Evolutionary conservation across 2,329 filamentous ascomycete genomes (phyloP), one percentile per base, ranked within the genome.

Genomic region (Apiospora sp.): DNA sequence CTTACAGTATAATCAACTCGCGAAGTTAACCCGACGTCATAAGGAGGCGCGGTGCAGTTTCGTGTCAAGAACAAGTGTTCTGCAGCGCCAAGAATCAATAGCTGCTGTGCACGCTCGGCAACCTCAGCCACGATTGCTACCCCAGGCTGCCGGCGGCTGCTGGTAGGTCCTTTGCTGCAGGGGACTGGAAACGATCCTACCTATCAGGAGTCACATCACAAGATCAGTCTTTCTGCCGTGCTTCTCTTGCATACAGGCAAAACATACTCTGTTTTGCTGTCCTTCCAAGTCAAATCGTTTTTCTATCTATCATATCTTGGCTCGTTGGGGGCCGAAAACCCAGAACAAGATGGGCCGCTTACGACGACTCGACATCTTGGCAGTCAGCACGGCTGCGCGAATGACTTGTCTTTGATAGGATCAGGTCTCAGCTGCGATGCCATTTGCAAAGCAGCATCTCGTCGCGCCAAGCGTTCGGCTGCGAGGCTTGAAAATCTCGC

Each of bases 81-180:
- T 64, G 58, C 58, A 64, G 58, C 34, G 58, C 54, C 30, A 61
- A 61, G 54, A 61, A 37, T 61, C 54, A 61, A 61, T 61, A 61
- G 54, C 16, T 34, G 14, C 7, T 10, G 51, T 7, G n/a, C 27
- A 30, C 27, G 16, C 22, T 61, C 54, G 16, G 30, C 30, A 34
- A 19, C 54, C 14, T 61, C 54, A 61, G 54, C 54, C 54, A 61
- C 54, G 30, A 37, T 61, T 61, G 7, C 54, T 34, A 37, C 54
- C 30, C 49, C 49, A 49, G 46, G 24, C 24, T 54, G 22, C 46
- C 16, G 46, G 16, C 19, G 46, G 46, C 22, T 27, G 12, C 6
- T 54, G 13, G 5, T 61, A 37, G 54, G 54, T 27, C 30, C 54
- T 61, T 61, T 61, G 54, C 54, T 37, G 30, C 54, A 61, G 30